These are phyloP conservation scores for Penicillium parvum DNA, from an alignment of 495 filamentous ascomycete genomes.

Conservation along the genomic window DNA sequence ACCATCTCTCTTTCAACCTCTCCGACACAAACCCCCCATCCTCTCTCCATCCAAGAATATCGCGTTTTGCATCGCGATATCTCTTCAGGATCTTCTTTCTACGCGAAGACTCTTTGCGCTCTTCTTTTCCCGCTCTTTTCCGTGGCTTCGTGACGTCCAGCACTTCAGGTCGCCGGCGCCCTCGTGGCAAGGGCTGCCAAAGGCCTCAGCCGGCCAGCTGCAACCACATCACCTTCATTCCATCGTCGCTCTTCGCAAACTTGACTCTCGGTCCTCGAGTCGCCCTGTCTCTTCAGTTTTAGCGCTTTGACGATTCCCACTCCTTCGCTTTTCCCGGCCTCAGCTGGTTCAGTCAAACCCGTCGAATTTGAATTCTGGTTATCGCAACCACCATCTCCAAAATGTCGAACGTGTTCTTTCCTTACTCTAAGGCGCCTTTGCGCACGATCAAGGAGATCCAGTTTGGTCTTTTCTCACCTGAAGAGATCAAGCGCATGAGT, in stretches of 20 bases:
- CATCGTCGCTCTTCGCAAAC: slow-evolving; percentile 28
- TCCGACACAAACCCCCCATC: slow-evolving; percentile 33
- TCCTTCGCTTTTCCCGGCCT: slow-evolving; percentile 14
- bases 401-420: slow-evolving; percentile 92
- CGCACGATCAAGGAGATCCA: slow-evolving; percentile 97
- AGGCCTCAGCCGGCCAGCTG: slow-evolving; percentile 47
- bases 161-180: slow-evolving; percentile 45
- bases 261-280: slow-evolving; percentile 13
- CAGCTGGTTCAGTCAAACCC: slow-evolving; percentile 5
- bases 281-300: slow-evolving; percentile 19
- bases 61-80: slow-evolving; percentile 45
- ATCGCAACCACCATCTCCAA: slow-evolving; percentile 37
- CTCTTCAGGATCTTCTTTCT: slow-evolving; percentile 18
- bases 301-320: slow-evolving; percentile 14
- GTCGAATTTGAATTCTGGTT: slow-evolving; percentile 9
- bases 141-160: slow-evolving; percentile 38
- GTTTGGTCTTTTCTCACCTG: slow-evolving; percentile 92
- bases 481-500: slow-evolving; percentile 98
- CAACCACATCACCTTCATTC: slow-evolving; percentile 34
- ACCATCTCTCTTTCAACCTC: slow-evolving; percentile 42
- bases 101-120: slow-evolving; percentile 25
- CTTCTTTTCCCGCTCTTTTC: slow-evolving; percentile 28
- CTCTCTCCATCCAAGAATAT: slow-evolving; percentile 33
- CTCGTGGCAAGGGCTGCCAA: slow-evolving; percentile 53
- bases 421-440: slow-evolving; percentile 89